These are phyloP conservation scores for Collybiopsis confluens DNA, from an alignment of 768 basidiomycete genomes.

Conservation along the genomic window DNA sequence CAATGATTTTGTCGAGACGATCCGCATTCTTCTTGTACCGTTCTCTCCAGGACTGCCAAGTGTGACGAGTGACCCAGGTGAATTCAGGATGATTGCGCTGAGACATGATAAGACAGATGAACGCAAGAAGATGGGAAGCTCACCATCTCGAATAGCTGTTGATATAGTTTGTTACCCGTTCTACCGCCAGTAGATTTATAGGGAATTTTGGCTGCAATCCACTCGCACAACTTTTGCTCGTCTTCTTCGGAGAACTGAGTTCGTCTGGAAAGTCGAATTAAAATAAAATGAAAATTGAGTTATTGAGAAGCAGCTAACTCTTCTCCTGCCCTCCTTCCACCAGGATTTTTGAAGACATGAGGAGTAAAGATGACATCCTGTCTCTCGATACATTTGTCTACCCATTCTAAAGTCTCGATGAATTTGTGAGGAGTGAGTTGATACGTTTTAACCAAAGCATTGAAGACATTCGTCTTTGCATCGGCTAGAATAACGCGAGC, in stretches of 20 bases:
- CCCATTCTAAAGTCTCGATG: slow-evolving; percentile 79
- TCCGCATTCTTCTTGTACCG: slow-evolving; percentile 80
- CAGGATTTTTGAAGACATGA: slow-evolving; percentile 79
- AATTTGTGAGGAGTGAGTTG: slow-evolving; percentile 69
- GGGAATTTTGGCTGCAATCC: slow-evolving; percentile 82
- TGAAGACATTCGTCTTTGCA: slow-evolving; percentile 73
- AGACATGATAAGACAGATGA: background rate
- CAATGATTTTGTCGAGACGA: slow-evolving; percentile 62
- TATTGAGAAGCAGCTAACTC: slow-evolving; percentile 47
- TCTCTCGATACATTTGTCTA: slow-evolving; percentile 77
- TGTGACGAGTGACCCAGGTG: slow-evolving; percentile 76
- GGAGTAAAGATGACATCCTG: slow-evolving; percentile 65
- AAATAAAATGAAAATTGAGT: too few species aligned
- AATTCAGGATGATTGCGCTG: slow-evolving; percentile 69
- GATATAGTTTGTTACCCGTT: slow-evolving; percentile 79
- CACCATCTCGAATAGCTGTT: slow-evolving; percentile 75
- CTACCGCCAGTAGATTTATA: slow-evolving; percentile 79
- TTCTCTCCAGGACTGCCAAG: slow-evolving; percentile 89
- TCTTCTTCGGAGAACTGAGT: slow-evolving; percentile 77
- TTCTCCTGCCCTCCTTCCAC: slow-evolving; percentile 76
- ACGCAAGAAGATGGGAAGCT: background rate
- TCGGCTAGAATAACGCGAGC: slow-evolving; percentile 79
- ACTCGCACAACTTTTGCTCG: slow-evolving; percentile 67
- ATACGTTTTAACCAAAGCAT: slow-evolving; percentile 67
- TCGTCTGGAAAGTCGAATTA: slow-evolving; percentile 46